Conservation (phyloP, 352 stramenopile genomes). For the Globisporangium ultimum region DNA sequence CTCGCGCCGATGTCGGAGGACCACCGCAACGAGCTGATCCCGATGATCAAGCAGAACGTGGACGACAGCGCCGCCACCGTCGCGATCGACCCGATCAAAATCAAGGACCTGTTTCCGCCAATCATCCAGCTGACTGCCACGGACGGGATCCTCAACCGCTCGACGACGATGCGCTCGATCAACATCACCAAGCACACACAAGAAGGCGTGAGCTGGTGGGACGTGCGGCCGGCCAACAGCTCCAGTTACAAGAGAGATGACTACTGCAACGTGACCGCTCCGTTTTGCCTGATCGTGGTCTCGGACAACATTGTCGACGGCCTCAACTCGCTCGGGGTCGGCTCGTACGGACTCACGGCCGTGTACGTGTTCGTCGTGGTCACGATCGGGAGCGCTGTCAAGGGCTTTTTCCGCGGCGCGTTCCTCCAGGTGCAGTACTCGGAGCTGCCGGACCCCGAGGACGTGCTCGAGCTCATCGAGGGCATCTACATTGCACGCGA, state of each 20-base stretch:
- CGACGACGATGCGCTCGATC: constrained; percentile 46
- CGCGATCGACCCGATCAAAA: constrained; percentile 38
- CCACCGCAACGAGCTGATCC: constrained; percentile 62
- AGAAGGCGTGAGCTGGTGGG: constrained; percentile 65
- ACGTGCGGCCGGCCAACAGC: constrained; percentile 36
- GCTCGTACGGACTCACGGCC: constrained; percentile 80
- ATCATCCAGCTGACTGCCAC: constrained; percentile 77
- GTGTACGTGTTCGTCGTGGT: constrained; percentile 88
- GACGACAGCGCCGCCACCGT: constrained; percentile 20
- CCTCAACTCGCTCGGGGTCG: constrained; percentile 72
- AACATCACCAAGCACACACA: constrained; percentile 59
- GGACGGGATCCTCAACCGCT: constrained; percentile 50
- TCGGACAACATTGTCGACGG: constrained; percentile 87
- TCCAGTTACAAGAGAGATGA: constrained; percentile 15
- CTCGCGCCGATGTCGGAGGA: constrained; percentile 37
- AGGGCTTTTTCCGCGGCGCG: constrained; percentile 79
- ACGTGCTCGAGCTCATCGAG: constrained; percentile 84
- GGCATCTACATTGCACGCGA: constrained; percentile 85
- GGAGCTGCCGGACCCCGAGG: constrained; percentile 76
- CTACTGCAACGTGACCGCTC: constrained; percentile 44
- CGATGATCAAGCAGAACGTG: constrained; percentile 71
- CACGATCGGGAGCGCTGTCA: constrained; percentile 81
- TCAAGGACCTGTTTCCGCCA: constrained; percentile 49
- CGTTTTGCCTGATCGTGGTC: constrained; percentile 81
- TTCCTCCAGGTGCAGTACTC: constrained; percentile 79